Conservation (phyloP, 208 protist genomes). For the Phytomonas francai region DNA sequence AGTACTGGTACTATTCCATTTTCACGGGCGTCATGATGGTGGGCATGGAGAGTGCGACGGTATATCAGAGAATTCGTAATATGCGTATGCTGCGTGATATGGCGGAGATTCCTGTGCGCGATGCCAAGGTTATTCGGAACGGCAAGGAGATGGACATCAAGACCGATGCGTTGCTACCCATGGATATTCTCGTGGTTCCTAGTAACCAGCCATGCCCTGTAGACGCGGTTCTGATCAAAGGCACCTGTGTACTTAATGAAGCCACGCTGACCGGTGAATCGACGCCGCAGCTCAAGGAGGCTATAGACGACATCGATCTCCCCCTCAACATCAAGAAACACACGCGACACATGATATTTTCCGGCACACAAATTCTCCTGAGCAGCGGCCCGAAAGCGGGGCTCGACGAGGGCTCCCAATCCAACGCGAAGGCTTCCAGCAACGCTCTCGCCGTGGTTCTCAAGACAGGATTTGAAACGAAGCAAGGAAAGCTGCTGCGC, state of each 20-base stretch:
- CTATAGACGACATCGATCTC: conserved; percentile 56
- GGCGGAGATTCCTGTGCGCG: conserved; percentile 80
- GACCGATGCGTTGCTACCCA: conserved; percentile 86
- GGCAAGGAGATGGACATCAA: conserved; percentile 49
- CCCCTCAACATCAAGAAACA: conserved; percentile 84
- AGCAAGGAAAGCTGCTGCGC: conserved; percentile 95
- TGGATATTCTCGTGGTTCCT: conserved; percentile 92
- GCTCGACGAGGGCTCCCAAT: neutral
- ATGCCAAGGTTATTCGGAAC: conserved; percentile 64
- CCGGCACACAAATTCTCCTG: conserved; percentile 93
- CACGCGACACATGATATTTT: conserved; percentile 89
- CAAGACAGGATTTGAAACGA: conserved; percentile 98
- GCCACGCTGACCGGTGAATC: conserved; percentile 98
- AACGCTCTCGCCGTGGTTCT: conserved; percentile 94
- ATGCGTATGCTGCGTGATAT: conserved; percentile 90
- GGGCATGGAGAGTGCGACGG: conserved; percentile 94
- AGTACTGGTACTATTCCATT: conserved; percentile 97
- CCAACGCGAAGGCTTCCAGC: conserved; percentile 8
- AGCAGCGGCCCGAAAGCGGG: conserved; percentile 55
- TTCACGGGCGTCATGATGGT: conserved; percentile 97
- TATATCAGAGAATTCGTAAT: conserved; percentile 91
- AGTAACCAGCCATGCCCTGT: conserved; percentile 84
- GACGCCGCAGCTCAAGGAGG: conserved; percentile 96
- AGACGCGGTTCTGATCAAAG: conserved; percentile 93
- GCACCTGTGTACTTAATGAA: conserved; percentile 97